phyloP scores from a whole-genome alignment of 371 early-diverging fungal species.

The Chytridiales sp. region DNA sequence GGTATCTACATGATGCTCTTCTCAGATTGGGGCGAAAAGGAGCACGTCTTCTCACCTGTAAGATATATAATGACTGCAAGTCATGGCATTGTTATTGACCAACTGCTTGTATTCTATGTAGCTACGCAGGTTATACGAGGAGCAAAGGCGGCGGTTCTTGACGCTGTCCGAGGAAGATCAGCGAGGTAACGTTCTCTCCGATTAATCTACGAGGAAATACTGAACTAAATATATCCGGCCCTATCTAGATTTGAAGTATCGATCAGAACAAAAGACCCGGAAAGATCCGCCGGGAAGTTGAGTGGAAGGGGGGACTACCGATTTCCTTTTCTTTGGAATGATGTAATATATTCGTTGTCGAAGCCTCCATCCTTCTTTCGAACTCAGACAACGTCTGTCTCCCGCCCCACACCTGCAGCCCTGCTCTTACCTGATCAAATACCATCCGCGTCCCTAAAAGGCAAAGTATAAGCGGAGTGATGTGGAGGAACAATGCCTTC shows the following conservation, averaged over 20 bases:
- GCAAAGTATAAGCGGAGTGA: no score
- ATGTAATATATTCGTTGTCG: no score
- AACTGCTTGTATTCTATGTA: constrained; percentile 3
- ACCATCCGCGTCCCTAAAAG: no score
- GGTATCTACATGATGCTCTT: constrained; percentile 27
- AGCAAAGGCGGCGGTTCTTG: constrained; percentile 15
- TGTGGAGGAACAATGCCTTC: no score
- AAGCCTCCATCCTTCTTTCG: no score
- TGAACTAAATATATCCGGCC: not conserved
- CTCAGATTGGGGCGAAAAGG: constrained; percentile 34
- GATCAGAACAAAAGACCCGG: no score
- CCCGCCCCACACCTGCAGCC: no score
- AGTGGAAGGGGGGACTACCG: no score
- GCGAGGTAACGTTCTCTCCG: constrained; percentile 2
- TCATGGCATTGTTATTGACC: not conserved
- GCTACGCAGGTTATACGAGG: constrained; percentile 13
- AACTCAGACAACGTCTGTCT: no score
- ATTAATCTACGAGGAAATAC: not conserved
- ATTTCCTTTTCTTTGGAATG: constrained; percentile 17
- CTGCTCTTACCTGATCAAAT: no score
- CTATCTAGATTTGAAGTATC: constrained; percentile 11
- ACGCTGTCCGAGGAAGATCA: constrained; percentile 25
- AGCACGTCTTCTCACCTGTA: constrained; percentile 31
- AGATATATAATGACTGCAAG: not conserved
- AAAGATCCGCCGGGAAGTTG: no score